A percentile compares a stretch with the other conserved stretches of the same genome.
Conservation (phyloP, 2,329 filamentous ascomycete genomes). For the Clonostachys rosea region DNA sequence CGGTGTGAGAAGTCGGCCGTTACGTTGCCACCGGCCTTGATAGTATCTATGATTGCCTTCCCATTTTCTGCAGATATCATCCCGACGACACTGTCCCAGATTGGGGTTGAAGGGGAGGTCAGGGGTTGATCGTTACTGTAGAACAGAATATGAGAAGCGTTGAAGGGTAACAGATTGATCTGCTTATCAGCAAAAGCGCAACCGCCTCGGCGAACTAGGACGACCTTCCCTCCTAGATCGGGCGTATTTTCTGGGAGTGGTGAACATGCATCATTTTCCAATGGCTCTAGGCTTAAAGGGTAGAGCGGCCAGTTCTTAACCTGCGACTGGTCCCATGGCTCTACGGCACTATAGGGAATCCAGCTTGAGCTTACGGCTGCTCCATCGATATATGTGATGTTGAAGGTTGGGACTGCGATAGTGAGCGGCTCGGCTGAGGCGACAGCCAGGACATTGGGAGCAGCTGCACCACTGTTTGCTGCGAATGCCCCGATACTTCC, state of each 20-base stretch:
- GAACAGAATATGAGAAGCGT: constrained; percentile 11
- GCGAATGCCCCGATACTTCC: constrained; percentile 34
- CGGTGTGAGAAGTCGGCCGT: constrained; percentile 20
- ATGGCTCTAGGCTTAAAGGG: constrained; percentile 16
- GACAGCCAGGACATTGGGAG: constrained; percentile 32
- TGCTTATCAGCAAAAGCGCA: constrained; percentile 19
- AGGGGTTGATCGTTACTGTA: constrained; percentile 3
- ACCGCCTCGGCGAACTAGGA: constrained; percentile 19
- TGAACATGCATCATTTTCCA: constrained; percentile 15
- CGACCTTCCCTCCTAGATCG: constrained; percentile 12
- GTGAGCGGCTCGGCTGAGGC: constrained; percentile 31
- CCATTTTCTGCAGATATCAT: constrained; percentile 14
- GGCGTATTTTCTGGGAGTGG: constrained; percentile 11
- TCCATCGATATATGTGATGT: constrained; percentile 19
- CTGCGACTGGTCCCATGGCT: constrained; percentile 20
- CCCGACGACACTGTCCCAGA: constrained; percentile 5
- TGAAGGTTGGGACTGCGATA: constrained; percentile 17
- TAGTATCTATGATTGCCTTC: constrained; percentile 13
- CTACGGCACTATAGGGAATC: constrained; percentile 24
- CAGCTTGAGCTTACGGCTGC: constrained; percentile 12
- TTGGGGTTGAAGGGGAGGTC: background rate
- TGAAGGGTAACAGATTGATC: constrained; percentile 13
- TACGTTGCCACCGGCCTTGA: constrained; percentile 16
- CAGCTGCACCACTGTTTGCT: constrained; percentile 27
- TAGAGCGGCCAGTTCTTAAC: constrained; percentile 25